Evolutionary conservation across 2,329 filamentous ascomycete species (phyloP), one percentile per base, ranked within the genome.

Genomic region (Mollisiaceae sp.): DNA sequence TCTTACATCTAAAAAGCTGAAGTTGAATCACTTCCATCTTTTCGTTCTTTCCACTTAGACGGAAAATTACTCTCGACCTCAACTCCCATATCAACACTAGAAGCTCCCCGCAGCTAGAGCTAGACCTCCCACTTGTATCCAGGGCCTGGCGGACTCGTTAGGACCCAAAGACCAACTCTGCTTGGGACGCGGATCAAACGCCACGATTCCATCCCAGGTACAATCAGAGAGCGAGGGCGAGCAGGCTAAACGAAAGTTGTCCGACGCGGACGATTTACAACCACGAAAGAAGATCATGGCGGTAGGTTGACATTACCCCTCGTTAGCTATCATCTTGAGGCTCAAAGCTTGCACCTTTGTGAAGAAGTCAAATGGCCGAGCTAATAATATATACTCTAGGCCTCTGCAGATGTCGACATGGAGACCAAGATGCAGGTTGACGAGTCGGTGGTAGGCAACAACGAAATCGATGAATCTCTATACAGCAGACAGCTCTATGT

Each of bases 401-500:
- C 81, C 72, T 77, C 79, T 69, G 86, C 82, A 74, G 82, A 87
- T 77, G 81, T 87, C 79, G 86, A 89, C 76, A 83, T 88, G 71
- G 85, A 86, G 73, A 89, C 86, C 73, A 81, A 84, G 70, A 86
- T 89, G 82, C 86, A 89, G 80, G 86, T 89, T 71, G 87, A 89
- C 78, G 82, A 86, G 69, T 84, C 86, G 41, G 82, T 83, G 63
- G 77, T 83, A 45, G 84, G 82, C 70, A 79, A 79, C 65, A 81
- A 76, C 76, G 87, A 89, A 69, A 91, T 91, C 81, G 89, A 91
- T 73, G 89, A 91, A 77, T 89, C 88, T 63, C 86, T 91, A 73
- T 91, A 91, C 82, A 91, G 88, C 77, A 85, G 89, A 76, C 89
- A 91, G 80, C 88, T 91, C 73, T 91, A 91, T 76, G 89, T 90